Percentiles rank a stretch among this genome's conserved stretches.
Conservation (phyloP, 805 yeast species). For the Candida tallmaniae region DNA sequence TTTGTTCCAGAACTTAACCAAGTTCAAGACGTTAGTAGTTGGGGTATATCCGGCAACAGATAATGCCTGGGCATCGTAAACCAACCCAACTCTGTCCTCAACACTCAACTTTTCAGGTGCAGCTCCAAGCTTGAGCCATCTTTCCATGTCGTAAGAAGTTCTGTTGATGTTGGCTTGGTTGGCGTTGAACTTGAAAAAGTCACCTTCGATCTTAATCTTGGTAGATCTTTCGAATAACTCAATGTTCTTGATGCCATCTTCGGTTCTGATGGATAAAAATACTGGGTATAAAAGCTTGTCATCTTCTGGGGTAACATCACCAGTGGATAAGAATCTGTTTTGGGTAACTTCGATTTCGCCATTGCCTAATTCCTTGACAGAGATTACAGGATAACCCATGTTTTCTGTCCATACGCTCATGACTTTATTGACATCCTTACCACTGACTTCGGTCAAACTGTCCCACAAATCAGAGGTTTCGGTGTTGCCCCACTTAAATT, state of each 20-base stretch:
- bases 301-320: conserved; percentile 73
- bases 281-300: conserved; percentile 66
- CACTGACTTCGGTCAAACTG: conserved; percentile 63
- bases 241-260: conserved; percentile 51
- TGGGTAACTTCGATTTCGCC: conserved; percentile 56
- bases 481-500: conserved; percentile 75
- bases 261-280: conserved; percentile 60
- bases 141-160: conserved; percentile 58
- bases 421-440: conserved; percentile 64
- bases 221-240: conserved; percentile 44
- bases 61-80: conserved; percentile 73
- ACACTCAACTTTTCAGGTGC: conserved; percentile 61
- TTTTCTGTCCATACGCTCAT: conserved; percentile 82
- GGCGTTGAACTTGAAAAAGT: conserved; percentile 66
- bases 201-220: conserved; percentile 35
- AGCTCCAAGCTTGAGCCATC: conserved; percentile 65
- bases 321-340: conserved; percentile 70
- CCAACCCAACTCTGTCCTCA: conserved; percentile 74
- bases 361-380: conserved; percentile 53
- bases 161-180: conserved; percentile 74
- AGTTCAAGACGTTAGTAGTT: conserved; percentile 54
- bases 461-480: conserved; percentile 74
- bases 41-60: conserved; percentile 67
- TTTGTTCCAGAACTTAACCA: conserved; percentile 55
- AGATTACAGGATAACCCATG: conserved; percentile 72